Percentiles rank a stretch among this genome's conserved stretches.
Evolutionary conservation across 257 asterid genomes (phyloP).

Genomic region (Primulina tabacum): DNA sequence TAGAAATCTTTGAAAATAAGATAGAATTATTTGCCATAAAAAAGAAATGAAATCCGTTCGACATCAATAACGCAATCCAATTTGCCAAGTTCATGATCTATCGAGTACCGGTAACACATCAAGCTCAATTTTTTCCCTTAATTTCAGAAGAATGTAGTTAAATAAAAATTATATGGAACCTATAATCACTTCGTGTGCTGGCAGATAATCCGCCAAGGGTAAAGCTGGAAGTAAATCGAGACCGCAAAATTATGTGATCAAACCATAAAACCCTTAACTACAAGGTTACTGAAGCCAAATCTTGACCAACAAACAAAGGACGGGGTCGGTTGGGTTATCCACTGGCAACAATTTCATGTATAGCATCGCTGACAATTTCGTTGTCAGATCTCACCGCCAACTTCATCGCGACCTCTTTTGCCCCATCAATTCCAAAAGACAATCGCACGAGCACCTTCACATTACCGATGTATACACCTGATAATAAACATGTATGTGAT

Average conservation of each 20-base stretch:
- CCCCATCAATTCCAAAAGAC: constrained; percentile 77
- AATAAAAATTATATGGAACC: not conserved
- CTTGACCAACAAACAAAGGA: not conserved
- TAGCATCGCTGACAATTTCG: constrained; percentile 70
- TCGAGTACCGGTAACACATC: no score
- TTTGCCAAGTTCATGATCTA: not conserved
- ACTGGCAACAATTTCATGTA: constrained; percentile 93
- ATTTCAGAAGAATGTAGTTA: not conserved
- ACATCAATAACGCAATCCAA: not conserved
- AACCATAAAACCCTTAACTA: not conserved
- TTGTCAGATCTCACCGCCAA: constrained; percentile 92
- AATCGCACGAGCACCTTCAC: constrained; percentile 87
- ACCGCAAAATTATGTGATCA: not conserved
- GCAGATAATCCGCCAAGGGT: not conserved
- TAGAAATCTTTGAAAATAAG: not conserved
- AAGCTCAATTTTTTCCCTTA: not conserved
- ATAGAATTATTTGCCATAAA: not conserved
- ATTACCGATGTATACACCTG: constrained; percentile 89
- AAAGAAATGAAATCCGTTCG: not conserved
- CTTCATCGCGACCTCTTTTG: constrained; percentile 97
- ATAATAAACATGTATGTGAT: constrained; percentile 84
- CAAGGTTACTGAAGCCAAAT: not conserved
- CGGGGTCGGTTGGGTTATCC: constrained; percentile 38
- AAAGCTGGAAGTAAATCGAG: not conserved
- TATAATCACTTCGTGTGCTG: not conserved